Evolutionary conservation across 768 basidiomycete species (phyloP), one percentile per base, ranked within the genome.

Genomic region (Boletus eberwhitei): DNA sequence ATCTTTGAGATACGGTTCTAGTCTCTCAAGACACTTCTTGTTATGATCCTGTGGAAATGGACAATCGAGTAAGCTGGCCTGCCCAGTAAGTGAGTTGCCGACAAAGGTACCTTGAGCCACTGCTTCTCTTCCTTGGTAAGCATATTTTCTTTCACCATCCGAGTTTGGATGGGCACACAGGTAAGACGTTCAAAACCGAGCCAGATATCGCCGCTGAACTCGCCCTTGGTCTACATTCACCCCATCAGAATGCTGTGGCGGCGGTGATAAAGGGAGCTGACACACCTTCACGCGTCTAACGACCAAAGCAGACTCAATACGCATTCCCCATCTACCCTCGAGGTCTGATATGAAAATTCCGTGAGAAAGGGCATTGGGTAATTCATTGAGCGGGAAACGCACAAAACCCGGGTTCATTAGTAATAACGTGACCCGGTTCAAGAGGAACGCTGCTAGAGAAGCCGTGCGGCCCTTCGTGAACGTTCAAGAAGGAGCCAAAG

Each of bases 321-420:
- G 83, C 70, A 99, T 86, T 5, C 97, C 97, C 80, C 85, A 98
- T 59, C 82, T 78, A 14, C 86, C 85, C 48, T 86, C 85, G 31
- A 83, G 79, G 69, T 95, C 89, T 86, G 64, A 55, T 64, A 57
- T 44, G 46, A 43, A 47, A 50, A 37, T 38, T 51, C 56, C 49
- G 41, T 61, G 36, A 60, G 63, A 54, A 61, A 46, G 45, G 32
- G n/a, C n/a, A 56, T 53, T 31, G 19, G 48, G 48, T 57, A 58
- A 56, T 64, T 22, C 51, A 37, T 40, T 22, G 32, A 52, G 19
- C 26, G 42, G 22, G 13, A 52, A 34, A 80, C 88, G 69, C 66
- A 91, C 88, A 96, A 72, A 85, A 95, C 0, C 93, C 94, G 44
- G 94, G 96, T 72, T 98, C 94, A 64, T 97, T 95, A 44, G 93